Percentiles rank a stretch among this genome's conserved stretches.
These are phyloP conservation scores for Hondaea fermentalgiana DNA, from an alignment of 108 stramenopile genomes.

Conservation along the genomic window DNA sequence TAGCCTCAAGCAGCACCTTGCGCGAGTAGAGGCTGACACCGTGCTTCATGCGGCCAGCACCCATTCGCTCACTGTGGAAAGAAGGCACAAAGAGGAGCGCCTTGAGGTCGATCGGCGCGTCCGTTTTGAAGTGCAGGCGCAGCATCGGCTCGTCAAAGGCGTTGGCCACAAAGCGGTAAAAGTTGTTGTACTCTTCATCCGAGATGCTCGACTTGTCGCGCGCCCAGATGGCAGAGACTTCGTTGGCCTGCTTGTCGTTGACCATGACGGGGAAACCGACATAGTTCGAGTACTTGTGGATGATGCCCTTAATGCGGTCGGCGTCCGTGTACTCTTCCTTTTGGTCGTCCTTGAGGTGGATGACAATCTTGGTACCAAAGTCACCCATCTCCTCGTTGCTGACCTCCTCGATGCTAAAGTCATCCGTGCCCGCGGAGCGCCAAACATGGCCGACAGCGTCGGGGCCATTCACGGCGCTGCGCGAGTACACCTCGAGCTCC, in stretches of 20 bases:
- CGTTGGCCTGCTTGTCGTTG: slow-evolving; percentile 87
- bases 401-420: slow-evolving; percentile 54
- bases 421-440: slow-evolving; percentile 61
- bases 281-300: slow-evolving; percentile 94
- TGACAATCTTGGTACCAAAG: slow-evolving; percentile 66
- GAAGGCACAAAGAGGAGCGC: slow-evolving; percentile 85
- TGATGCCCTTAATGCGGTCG: slow-evolving; percentile 65
- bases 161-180: slow-evolving; percentile 87
- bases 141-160: slow-evolving; percentile 69
- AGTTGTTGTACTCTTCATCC: slow-evolving; percentile 79
- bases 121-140: slow-evolving; percentile 80
- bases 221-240: slow-evolving; percentile 87
- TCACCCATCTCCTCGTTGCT: slow-evolving; percentile 42
- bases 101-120: slow-evolving; percentile 95
- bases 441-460: slow-evolving; percentile 51
- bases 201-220: slow-evolving; percentile 72
- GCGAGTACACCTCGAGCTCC: slow-evolving; percentile 81
- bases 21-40: slow-evolving; percentile 85
- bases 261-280: slow-evolving; percentile 91
- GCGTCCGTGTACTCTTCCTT: slow-evolving; percentile 66
- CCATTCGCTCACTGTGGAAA: slow-evolving; percentile 94
- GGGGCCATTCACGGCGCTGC: slow-evolving; percentile 60
- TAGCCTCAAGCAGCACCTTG: slow-evolving; percentile 88
- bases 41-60: slow-evolving; percentile 94
- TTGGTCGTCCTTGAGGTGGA: slow-evolving; percentile 77